Evolutionary conservation across 352 stramenopile genomes (phyloP), one percentile per base, ranked within the genome.

Genomic region (Globisporangium sylvaticum): DNA sequence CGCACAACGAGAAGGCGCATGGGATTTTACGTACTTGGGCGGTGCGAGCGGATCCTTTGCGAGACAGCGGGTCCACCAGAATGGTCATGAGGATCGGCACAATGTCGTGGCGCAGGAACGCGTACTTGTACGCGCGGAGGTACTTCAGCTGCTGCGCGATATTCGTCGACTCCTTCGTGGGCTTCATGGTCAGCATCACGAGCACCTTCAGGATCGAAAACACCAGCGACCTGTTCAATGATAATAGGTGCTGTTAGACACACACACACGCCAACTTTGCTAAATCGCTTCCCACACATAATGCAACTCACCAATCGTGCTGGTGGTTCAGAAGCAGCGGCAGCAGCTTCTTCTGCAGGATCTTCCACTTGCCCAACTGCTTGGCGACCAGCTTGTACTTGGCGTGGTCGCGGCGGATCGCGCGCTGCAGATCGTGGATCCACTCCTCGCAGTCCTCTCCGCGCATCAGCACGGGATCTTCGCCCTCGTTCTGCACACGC

Each of bases 131-230:
- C 32, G 80, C 79, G 29, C 86, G 71, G 10, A 96, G 66, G 64
- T 92, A 94, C 72, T 84, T 84, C 39, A 95, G 69, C 62, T 96
- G 87, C 62, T 92, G 76, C 8, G 84, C 80, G 32, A 94, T 79
- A 62, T 95, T 89, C 50, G 78, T 89, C 37, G 87, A 95, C 53
- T 95, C 86, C 25, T 78, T 79, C 4, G 84, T 62, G 1, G 88
- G 89, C 53, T 91, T 91, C 87, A 93, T 96, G 1, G 89, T 96
- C 42, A 96, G 77, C 89, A 96, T 95, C 27, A 95, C 88, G 44
- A 96, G 81, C 64, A 96, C 87, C 66, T 96, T 96, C 20, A 95
- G 73, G 65, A 96, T 91, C 31, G 89, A 95, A 54, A 95, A 92
- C 14, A 94, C 85, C n/a, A 96, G 78, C 46, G 73, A 74, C 82